phyloP scores from a whole-genome alignment of 2,329 filamentous ascomycete species.

The Aspergillus unguis region DNA sequence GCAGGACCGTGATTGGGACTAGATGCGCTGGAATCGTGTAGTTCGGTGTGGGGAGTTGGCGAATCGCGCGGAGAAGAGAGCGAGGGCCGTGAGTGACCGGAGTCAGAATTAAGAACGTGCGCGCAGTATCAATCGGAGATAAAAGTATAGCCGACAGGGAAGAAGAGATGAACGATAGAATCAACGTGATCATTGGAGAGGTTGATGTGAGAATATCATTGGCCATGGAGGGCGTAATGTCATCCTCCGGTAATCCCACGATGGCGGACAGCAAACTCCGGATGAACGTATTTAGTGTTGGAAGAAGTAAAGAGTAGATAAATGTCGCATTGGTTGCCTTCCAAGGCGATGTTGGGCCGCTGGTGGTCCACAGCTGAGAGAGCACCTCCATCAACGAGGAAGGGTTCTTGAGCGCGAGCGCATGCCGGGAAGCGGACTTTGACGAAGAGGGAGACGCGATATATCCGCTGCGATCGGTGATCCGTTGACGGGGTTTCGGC shows the following conservation, averaged over 20 bases:
- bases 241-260: constrained; percentile 81
- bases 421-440: constrained; percentile 50
- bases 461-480: constrained; percentile 47
- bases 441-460: constrained; percentile 34
- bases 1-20: constrained; percentile 77
- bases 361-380: constrained; percentile 81
- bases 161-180: constrained; percentile 65
- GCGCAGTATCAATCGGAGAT: constrained; percentile 82
- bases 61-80: constrained; percentile 73
- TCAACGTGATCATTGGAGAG: constrained; percentile 75
- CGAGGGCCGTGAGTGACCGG: constrained; percentile 71
- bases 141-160: constrained; percentile 73
- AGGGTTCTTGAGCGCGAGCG: constrained; percentile 67
- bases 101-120: constrained; percentile 82
- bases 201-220: constrained; percentile 74
- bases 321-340: constrained; percentile 91
- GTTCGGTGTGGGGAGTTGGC: constrained; percentile 67
- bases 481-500: constrained; percentile 37
- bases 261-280: constrained; percentile 86
- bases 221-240: constrained; percentile 54
- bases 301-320: constrained; percentile 80
- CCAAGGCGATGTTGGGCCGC: constrained; percentile 90
- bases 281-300: constrained; percentile 87
- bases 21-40: constrained; percentile 69
- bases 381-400: constrained; percentile 85